phyloP scores from a whole-genome alignment of 2,329 filamentous ascomycete species.

The Epichloe elymi region DNA sequence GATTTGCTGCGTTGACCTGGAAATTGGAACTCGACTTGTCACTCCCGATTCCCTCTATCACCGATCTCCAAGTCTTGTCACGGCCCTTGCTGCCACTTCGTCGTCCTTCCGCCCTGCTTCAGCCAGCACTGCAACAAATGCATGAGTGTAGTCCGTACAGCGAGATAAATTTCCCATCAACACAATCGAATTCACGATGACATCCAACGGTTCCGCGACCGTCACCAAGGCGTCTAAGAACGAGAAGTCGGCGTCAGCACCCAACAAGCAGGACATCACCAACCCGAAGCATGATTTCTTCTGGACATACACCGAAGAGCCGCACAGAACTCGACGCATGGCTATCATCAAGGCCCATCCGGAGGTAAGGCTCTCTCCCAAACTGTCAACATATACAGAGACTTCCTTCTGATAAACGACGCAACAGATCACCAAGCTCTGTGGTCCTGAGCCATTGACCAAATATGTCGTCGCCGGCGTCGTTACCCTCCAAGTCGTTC shows the following conservation, averaged over 20 bases:
- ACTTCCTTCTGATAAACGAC: background rate
- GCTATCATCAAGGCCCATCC: conserved; percentile 98
- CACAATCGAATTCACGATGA: conserved; percentile 8
- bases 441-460: conserved; percentile 87
- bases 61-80: background rate
- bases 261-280: conserved; percentile 9
- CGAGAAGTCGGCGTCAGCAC: conserved; percentile 8
- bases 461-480: conserved; percentile 84
- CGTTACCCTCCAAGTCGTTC: conserved; percentile 65
- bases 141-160: background rate
- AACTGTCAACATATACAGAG: conserved; percentile 9
- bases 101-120: background rate
- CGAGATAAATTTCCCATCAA: background rate
- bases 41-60: too few species aligned
- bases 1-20: too few species aligned
- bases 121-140: background rate
- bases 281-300: conserved; percentile 52
- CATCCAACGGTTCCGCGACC: conserved; percentile 20
- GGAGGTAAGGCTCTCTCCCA: conserved; percentile 43
- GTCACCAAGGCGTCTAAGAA: conserved; percentile 20
- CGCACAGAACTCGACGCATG: conserved; percentile 76
- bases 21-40: too few species aligned
- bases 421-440: conserved; percentile 79
- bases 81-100: background rate
- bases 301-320: conserved; percentile 98